Evolutionary conservation across 2,329 filamentous ascomycete species (phyloP).

Genomic region (Aspergillus piperis): DNA sequence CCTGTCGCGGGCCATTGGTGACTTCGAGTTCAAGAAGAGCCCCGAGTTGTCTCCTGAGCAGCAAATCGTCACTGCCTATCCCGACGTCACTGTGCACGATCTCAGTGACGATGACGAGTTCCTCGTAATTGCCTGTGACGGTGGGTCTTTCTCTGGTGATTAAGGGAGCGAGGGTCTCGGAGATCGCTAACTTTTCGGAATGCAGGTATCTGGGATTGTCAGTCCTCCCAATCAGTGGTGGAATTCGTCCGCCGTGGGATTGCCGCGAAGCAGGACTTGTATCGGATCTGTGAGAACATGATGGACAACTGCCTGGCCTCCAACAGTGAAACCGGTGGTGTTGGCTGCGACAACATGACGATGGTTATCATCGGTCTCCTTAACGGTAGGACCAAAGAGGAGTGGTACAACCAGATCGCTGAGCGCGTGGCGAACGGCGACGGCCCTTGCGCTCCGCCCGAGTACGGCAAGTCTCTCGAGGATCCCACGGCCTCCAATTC

Average conservation of each 20-base stretch:
- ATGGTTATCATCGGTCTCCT: constrained; percentile 90
- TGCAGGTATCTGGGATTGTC: constrained; percentile 97
- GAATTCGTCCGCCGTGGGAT: constrained; percentile 97
- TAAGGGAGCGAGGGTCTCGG: not conserved
- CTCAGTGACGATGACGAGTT: constrained; percentile 94
- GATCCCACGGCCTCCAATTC: constrained; percentile 41
- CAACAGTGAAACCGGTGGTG: constrained; percentile 95
- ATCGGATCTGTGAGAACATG: constrained; percentile 98
- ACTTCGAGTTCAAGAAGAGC: constrained; percentile 99
- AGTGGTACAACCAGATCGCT: constrained; percentile 97
- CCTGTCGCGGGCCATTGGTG: constrained; percentile 92
- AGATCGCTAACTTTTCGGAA: constrained; percentile 6
- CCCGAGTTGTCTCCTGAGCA: constrained; percentile 95
- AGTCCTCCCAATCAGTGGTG: constrained; percentile 94
- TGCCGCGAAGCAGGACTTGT: constrained; percentile 90
- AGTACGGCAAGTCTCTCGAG: constrained; percentile 86
- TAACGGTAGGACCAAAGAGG: constrained; percentile 87
- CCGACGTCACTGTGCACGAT: constrained; percentile 89
- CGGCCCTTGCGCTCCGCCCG: constrained; percentile 95
- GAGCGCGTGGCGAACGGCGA: constrained; percentile 94
- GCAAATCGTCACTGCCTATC: constrained; percentile 96
- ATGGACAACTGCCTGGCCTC: constrained; percentile 99
- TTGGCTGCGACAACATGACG: constrained; percentile 99
- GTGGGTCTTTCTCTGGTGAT: constrained; percentile 53
- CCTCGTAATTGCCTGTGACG: constrained; percentile 86